Conservation (phyloP, 495 filamentous ascomycete species). For the Clohesyomyces aquaticus region DNA sequence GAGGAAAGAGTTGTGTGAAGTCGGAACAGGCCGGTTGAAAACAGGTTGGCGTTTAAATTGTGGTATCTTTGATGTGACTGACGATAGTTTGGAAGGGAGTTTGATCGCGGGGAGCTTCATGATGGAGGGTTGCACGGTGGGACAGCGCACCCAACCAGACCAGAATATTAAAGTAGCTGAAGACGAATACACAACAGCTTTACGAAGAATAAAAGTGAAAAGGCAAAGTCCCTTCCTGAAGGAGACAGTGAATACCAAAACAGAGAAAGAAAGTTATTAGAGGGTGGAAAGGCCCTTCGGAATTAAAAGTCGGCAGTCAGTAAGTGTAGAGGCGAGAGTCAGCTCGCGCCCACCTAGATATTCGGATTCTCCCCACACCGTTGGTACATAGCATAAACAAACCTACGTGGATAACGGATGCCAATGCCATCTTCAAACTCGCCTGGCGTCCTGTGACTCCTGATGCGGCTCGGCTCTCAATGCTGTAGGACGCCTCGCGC, state of each 20-base stretch:
- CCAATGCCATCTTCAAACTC: constrained; percentile 32
- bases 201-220: constrained; percentile 1
- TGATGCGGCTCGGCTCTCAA: constrained; percentile 20
- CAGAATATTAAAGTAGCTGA: too few species aligned
- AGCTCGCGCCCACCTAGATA: background rate
- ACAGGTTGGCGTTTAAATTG: constrained; percentile 28
- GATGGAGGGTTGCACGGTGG: background rate
- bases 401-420: constrained; percentile 11
- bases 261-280: background rate
- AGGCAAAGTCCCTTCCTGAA: constrained; percentile 3
- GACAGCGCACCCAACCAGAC: background rate
- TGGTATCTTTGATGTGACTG: background rate
- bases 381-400: constrained; percentile 7
- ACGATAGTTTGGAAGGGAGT: constrained; percentile 18
- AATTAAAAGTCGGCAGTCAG: background rate
- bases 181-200: too few species aligned
- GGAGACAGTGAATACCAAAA: background rate
- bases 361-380: too few species aligned
- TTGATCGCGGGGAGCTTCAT: constrained; percentile 28
- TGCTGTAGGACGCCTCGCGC: constrained; percentile 15
- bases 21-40: constrained; percentile 32
- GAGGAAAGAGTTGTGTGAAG: constrained; percentile 13
- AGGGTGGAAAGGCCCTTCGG: background rate
- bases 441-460: background rate
- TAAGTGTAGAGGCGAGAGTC: too few species aligned